These are phyloP conservation scores for Pythium myriotylum DNA, from an alignment of 352 stramenopile species.

Conservation along the genomic window DNA sequence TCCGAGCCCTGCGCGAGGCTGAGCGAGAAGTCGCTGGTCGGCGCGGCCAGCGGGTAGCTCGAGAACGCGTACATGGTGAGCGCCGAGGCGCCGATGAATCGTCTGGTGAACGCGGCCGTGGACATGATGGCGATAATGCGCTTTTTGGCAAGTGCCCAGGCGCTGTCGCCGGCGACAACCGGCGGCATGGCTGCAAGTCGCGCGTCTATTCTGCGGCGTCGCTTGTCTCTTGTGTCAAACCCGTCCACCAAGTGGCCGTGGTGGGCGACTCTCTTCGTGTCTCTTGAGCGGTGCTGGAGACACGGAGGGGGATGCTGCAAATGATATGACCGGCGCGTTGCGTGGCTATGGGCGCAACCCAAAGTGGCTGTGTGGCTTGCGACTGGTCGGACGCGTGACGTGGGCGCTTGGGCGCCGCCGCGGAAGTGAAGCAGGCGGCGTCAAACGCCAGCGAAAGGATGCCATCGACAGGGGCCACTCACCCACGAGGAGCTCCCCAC, in stretches of 20 bases:
- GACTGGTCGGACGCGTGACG: not conserved
- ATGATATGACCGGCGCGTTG: slow-evolving; percentile 9
- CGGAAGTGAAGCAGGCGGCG: slow-evolving; percentile 1
- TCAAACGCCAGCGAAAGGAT: not conserved
- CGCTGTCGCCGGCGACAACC: not conserved
- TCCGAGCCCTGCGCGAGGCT: slow-evolving; percentile 59
- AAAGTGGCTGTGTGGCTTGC: not conserved
- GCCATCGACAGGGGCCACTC: slow-evolving; percentile 4
- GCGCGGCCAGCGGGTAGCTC: slow-evolving; percentile 56
- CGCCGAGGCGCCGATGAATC: slow-evolving; percentile 38
- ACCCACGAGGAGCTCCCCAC: not conserved
- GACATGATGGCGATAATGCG: slow-evolving; percentile 36
- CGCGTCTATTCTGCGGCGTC: slow-evolving; percentile 10
- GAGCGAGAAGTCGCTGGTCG: slow-evolving; percentile 62
- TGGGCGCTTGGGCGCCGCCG: not conserved
- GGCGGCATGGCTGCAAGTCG: not conserved
- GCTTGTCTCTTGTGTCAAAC: slow-evolving; percentile 29
- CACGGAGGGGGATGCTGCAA: slow-evolving; percentile 14
- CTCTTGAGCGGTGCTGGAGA: slow-evolving; percentile 35
- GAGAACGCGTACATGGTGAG: slow-evolving; percentile 46
- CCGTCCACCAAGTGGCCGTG: slow-evolving; percentile 1
- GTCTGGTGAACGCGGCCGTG: slow-evolving; percentile 35
- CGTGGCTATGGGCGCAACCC: slow-evolving; percentile 19
- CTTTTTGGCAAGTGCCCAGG: slow-evolving; percentile 34
- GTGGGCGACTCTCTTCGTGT: slow-evolving; percentile 25